Base-by-base conservation (phyloP, 1,284 basidiomycete species). In the Ganoderma lingzhi region DNA sequence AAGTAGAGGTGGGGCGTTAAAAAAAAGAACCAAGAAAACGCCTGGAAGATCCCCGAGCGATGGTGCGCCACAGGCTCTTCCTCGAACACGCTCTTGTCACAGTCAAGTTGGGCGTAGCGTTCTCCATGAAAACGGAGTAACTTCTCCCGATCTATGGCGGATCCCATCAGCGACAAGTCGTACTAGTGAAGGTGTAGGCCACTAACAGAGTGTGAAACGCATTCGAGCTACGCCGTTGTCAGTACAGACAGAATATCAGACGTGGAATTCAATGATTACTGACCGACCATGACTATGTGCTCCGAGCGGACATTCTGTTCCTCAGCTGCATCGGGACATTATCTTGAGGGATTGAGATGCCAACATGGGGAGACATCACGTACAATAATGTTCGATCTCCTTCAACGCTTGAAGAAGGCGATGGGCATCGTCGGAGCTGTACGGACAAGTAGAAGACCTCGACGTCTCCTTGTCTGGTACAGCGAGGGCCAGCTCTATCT, bases 71-170 rank as follows among this genome's bases (percentile, higher is more conserved):
- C 28, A 9, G 48, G 48, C 37, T 5, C 39, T 39, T 44, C 59
- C 39, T 41, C 23, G 39, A 41, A 61, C 23, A 61, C 39, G 39
- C 19, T 61, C 39, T 15, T 41, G 23, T 61, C 59, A 15, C 53
- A 72, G 73, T 12, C 73, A 0, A 78, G 55, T 19, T 75, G 73
- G 10, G 77, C 78, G 32, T 69, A 72, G 8, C 51, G 71, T 28
- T 75, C 69, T 3, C 78, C 78, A 39, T 77, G 69, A 53, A 73
- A 75, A 42, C 77, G 66, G 1, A 71, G 56, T 35, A 76, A 73
- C 19, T 68, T 61, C 9, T 73, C 74, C 12, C 55, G 42, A 41
- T 15, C 59, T 61, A 6, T 42, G 37, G 8, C 2, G 8, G n/a
- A 23, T 15, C 5, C 3, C 23, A 23, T 23, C 23, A 23, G 23